Evolutionary conservation across 139 green algal species (phyloP).

Genomic region (Haematococcus sp.): DNA sequence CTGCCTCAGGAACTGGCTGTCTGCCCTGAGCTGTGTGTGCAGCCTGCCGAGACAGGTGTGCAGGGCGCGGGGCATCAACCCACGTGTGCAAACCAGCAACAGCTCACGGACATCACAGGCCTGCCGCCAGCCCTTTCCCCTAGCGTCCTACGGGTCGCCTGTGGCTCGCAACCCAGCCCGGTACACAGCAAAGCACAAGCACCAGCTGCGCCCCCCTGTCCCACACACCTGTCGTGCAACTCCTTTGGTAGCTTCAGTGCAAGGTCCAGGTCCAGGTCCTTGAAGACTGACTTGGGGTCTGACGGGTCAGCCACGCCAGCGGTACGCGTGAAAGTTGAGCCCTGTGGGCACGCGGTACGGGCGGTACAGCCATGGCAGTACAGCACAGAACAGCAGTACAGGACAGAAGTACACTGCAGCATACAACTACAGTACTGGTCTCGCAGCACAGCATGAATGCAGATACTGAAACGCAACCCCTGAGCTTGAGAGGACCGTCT

Average conservation of each 20-base stretch:
- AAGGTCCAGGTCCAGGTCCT: slow-evolving; percentile 88
- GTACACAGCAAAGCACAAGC: too few species aligned
- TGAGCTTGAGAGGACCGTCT: not conserved
- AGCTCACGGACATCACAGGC: not conserved
- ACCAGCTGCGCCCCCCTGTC: too few species aligned
- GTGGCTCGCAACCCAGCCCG: too few species aligned
- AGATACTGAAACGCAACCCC: too few species aligned
- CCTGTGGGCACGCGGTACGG: not conserved
- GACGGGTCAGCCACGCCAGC: slow-evolving; percentile 16
- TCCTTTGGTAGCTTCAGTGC: slow-evolving; percentile 48
- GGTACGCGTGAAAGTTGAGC: slow-evolving; percentile 67
- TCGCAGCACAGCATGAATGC: too few species aligned
- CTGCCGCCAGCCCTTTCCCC: too few species aligned
- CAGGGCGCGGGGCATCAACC: not conserved
- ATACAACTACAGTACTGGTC: not conserved
- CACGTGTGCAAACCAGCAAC: not conserved
- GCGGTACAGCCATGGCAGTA: not conserved
- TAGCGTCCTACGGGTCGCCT: too few species aligned
- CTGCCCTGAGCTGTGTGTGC: not conserved
- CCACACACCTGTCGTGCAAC: slow-evolving; percentile 41
- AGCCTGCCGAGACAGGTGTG: slow-evolving; percentile 1
- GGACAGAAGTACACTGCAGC: not conserved
- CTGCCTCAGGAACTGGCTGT: slow-evolving; percentile 41
- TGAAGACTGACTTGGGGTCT: slow-evolving; percentile 52
- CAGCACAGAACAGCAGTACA: not conserved